These are phyloP conservation scores for Amanita exitialis DNA, from an alignment of 768 basidiomycete genomes.

Conservation along the genomic window DNA sequence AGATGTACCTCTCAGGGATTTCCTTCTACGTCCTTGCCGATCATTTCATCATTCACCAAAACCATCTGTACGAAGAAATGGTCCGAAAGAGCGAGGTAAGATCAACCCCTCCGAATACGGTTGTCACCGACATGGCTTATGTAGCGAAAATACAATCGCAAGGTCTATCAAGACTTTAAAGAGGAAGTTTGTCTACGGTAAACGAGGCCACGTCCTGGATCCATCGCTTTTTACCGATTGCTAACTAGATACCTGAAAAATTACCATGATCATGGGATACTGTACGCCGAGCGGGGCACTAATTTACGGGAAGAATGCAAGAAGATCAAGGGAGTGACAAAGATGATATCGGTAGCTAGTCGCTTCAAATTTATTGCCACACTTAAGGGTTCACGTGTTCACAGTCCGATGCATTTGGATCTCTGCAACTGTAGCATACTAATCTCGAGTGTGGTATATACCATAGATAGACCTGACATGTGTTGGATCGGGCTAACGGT, in stretches of 20 bases:
- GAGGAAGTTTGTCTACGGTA: constrained; percentile 70
- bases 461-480: neutral
- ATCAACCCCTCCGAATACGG: neutral
- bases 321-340: constrained; percentile 44
- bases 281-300: constrained; percentile 39
- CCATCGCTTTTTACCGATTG: neutral
- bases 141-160: constrained; percentile 70
- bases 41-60: constrained; percentile 86
- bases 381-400: neutral
- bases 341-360: constrained; percentile 29
- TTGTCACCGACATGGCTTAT: neutral
- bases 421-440: neutral
- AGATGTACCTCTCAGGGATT: constrained; percentile 83
- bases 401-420: neutral
- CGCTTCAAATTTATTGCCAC: neutral
- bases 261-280: constrained; percentile 38
- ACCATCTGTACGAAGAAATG: constrained; percentile 71
- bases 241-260: constrained; percentile 48
- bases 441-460: neutral
- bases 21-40: constrained; percentile 78
- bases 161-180: constrained; percentile 67
- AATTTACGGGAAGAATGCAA: constrained; percentile 57
- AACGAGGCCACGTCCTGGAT: constrained; percentile 1
- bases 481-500: neutral
- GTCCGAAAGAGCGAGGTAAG: constrained; percentile 61